Percentiles rank a stretch among this genome's conserved stretches.
These are phyloP conservation scores for Sisymbrium altissimum DNA, from an alignment of 345 rosid genomes.

Conservation along the genomic window DNA sequence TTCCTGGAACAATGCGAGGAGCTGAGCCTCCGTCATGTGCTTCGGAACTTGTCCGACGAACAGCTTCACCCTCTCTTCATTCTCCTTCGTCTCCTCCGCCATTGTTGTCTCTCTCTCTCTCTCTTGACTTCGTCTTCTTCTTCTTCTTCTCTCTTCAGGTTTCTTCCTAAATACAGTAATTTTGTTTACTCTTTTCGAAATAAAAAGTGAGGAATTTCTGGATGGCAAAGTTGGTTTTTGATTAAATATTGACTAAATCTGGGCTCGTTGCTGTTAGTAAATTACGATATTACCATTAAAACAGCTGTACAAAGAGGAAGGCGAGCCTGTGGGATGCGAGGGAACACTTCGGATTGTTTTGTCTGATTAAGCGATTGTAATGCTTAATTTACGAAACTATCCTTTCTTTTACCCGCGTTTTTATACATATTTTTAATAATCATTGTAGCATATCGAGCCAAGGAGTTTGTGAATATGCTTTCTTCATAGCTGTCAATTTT, in stretches of 20 bases:
- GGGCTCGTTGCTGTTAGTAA: background rate
- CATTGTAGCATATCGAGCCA: background rate
- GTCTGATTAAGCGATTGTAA: slow-evolving; percentile 10
- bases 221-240: background rate
- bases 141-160: background rate
- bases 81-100: slow-evolving; percentile 58
- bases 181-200: background rate
- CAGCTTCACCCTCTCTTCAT: slow-evolving; percentile 84
- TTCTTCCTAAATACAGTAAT: background rate
- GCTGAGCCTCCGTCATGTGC: slow-evolving; percentile 83
- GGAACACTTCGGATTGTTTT: slow-evolving; percentile 23
- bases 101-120: slow-evolving; percentile 42
- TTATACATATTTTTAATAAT: background rate
- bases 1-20: slow-evolving; percentile 79
- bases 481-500: no score
- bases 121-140: slow-evolving; percentile 1
- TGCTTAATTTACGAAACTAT: background rate
- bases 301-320: no score
- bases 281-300: slow-evolving; percentile 20
- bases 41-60: slow-evolving; percentile 99
- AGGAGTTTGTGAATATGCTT: background rate
- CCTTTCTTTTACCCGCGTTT: slow-evolving; percentile 3
- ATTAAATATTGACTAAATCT: slow-evolving; percentile 10
- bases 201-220: background rate
- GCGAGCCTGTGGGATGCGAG: slow-evolving; percentile 28